A percentile compares a stretch with the other conserved stretches of the same genome.
phyloP scores from a whole-genome alignment of 2,329 filamentous ascomycete species.

The Aspergillus brunneoviolaceus region DNA sequence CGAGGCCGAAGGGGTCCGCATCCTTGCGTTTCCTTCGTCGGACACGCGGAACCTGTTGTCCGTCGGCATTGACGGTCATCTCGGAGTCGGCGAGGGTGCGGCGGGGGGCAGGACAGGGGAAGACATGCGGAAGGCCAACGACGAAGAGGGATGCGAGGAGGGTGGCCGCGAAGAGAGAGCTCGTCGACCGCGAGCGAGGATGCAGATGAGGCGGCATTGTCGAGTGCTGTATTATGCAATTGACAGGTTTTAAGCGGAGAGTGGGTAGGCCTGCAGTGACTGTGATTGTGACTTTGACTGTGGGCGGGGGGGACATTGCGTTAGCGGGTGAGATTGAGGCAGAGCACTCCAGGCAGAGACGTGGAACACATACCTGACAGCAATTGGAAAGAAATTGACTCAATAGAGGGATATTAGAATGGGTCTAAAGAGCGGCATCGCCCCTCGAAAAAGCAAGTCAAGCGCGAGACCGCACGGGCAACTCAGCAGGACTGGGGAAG shows the following conservation, averaged over 20 bases:
- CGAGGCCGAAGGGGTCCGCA: constrained; percentile 18
- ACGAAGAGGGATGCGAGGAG: constrained; percentile 87
- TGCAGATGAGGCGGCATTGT: constrained; percentile 82
- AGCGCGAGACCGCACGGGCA: not conserved
- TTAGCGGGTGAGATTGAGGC: not conserved
- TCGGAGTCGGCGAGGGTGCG: constrained; percentile 71
- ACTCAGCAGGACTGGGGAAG: not conserved
- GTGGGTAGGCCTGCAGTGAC: not conserved
- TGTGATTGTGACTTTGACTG: not conserved
- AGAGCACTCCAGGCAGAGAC: not conserved
- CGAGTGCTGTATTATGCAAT: constrained; percentile 20
- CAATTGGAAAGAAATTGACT: not conserved
- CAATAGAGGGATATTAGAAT: not conserved
- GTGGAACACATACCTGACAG: not conserved
- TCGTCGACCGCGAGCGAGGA: constrained; percentile 88
- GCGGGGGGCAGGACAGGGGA: constrained; percentile 85
- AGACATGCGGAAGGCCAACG: constrained; percentile 81
- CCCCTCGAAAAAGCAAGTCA: constrained; percentile 3
- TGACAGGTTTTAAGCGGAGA: not conserved
- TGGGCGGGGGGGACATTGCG: not conserved
- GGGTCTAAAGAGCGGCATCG: constrained; percentile 1
- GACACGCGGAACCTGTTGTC: constrained; percentile 42
- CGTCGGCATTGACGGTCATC: constrained; percentile 43
- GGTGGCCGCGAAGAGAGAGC: constrained; percentile 91
- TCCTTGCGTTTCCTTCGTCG: constrained; percentile 39